Evolutionary conservation across 257 asterid species (phyloP), one percentile per base, ranked within the genome.

Genomic region (Thymus quinquecostatus): DNA sequence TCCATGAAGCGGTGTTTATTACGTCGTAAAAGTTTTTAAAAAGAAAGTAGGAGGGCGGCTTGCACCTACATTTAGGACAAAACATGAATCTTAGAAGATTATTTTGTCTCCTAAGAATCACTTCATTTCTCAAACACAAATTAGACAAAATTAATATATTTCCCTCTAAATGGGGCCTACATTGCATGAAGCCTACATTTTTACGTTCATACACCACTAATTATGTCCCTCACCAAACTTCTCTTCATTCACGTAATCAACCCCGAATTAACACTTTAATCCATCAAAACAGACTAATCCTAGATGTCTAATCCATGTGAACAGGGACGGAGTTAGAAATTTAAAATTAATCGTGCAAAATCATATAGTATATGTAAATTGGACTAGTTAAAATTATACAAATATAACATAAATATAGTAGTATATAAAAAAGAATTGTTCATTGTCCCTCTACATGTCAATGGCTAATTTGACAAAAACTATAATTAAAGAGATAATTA

Each of bases 151-250:
- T 30, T 36, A 58, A 56, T 50, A 44, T 74, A 56, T 67, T 68
- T 56, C n/a, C 63, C 38, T 34, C 54, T 63, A 2, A 71, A 55
- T 8, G 63, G 81, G 82, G 60, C 77, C 81, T 21, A 62, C 71
- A 21, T 53, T 6, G 45, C 43, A 32, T 58, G 53, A 4, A 59
- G 44, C 44, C 36, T n/a, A 50, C 34, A 4, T 44, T 66, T 70
- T 48, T 74, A 56, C 44, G 77, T 64, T 68, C 73, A 68, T 56
- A 29, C 62, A 51, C 56, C 61, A 70, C 48, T 47, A 66, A 32
- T 58, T 14, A 43, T 7, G 66, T 57, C 36, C 14, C 5, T 44
- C 29, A 58, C 64, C 68, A 33, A 44, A 60, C 53, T 36, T 21
- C 6, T 68, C 63, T 33, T 59, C 59, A 57, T 60, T 80, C 50